phyloP scores from a whole-genome alignment of 768 basidiomycete genomes.

The Hygrocybe punicea region DNA sequence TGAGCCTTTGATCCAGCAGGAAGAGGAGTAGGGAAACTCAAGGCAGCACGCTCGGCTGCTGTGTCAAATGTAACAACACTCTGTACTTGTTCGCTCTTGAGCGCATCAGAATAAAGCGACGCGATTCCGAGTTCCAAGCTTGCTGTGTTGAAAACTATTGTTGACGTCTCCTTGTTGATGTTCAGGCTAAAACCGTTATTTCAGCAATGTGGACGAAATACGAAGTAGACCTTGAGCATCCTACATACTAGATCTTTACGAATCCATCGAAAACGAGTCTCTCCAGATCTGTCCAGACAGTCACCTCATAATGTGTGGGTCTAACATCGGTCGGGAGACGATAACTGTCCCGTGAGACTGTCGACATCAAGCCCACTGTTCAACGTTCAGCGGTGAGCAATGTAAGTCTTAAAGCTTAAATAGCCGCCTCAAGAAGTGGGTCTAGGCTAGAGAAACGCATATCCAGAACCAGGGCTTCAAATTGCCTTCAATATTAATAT shows the following conservation, averaged over 20 bases:
- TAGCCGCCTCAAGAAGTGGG: too few species aligned
- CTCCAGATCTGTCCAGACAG: conserved; percentile 78
- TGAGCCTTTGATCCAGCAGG: conserved; percentile 67
- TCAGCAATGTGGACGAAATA: conserved; percentile 1
- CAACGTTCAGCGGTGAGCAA: too few species aligned
- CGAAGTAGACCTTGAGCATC: not conserved
- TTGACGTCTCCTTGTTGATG: conserved; percentile 56
- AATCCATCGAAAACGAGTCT: conserved; percentile 73
- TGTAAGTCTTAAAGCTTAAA: too few species aligned
- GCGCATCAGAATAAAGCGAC: conserved; percentile 53
- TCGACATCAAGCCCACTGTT: not conserved
- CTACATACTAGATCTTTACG: conserved; percentile 62
- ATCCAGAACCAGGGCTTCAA: too few species aligned
- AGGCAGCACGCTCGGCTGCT: conserved; percentile 59
- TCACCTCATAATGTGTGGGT: conserved; percentile 75
- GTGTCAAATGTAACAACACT: conserved; percentile 53
- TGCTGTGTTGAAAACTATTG: conserved; percentile 63
- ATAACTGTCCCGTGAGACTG: conserved; percentile 34
- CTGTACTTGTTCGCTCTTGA: conserved; percentile 46
- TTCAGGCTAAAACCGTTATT: conserved; percentile 50
- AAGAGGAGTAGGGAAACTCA: conserved; percentile 56
- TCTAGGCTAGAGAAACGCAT: too few species aligned
- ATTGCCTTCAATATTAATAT: too few species aligned
- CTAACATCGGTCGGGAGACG: conserved; percentile 66
- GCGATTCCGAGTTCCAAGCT: conserved; percentile 56